Evolutionary conservation across 371 early-diverging fungal genomes (phyloP), one percentile per base, ranked within the genome.

Genomic region (Mucor mucedo): DNA sequence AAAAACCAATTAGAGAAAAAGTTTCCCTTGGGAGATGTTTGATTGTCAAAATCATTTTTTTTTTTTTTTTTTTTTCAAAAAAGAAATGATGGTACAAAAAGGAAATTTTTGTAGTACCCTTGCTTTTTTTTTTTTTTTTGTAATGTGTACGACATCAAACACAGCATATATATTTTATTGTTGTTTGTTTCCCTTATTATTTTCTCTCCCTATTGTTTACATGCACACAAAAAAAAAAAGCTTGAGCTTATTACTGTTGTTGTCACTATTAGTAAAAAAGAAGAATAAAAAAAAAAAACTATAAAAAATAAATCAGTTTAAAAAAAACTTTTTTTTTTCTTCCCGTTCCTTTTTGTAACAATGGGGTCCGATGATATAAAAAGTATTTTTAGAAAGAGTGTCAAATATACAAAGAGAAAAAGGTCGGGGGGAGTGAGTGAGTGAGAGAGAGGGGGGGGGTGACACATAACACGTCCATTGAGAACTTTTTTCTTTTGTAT

Each of bases 381-480:
- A 21, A 21, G 47, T 47, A 47, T 47, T 47, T 47, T 47, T 47
- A 47, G 44, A 47, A 21, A 21, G 27, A 47, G 5, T 50, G 28
- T 50, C 28, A 30, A 50, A 30, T 27, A 21, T 21, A 21, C 3
- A 6, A 27, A 29, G 10, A 50, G 14, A 50, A 30, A 28, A 30
- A 21, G 21, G 21, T 21, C 21, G 21, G 21, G 21, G 1, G 21
- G 21, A 21, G 21, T 21, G 21, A 1, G 21, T 0, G 21, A 21
- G 21, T 0, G 21, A 21, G 21, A 21, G 21, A 21, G 1, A 1
- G 4, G 30, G 1, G 21, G 4, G 30, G 13, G 7, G 50, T 50
- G 50, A 50, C 50, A 50, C 50, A 13, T 21, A 21, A 21, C 21
- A 30, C 50, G 30, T 30, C 50, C 50, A 10, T 50, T 50, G 50